Evolutionary conservation across 2,329 filamentous ascomycete genomes (phyloP).

Genomic region (Fusarium keratoplasticum): DNA sequence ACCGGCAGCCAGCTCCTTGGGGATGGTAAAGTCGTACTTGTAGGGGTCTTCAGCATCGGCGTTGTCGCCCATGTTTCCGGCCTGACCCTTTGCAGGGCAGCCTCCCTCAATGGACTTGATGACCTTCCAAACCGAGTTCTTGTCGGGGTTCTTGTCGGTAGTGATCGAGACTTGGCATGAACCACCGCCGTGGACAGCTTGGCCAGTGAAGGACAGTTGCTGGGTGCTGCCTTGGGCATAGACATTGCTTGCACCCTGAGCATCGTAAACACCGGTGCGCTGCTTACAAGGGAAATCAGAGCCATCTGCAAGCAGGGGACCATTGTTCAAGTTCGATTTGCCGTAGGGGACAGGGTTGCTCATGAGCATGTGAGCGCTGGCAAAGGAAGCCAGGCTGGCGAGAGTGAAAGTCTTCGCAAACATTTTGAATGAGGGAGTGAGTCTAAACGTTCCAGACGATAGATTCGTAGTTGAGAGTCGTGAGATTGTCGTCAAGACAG

Average conservation of each 20-base stretch:
- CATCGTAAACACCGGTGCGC: constrained; percentile 58
- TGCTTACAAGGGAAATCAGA: constrained; percentile 87
- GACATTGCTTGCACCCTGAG: constrained; percentile 62
- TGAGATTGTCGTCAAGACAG: constrained; percentile 45
- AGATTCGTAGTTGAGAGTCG: constrained; percentile 28
- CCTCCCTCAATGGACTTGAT: constrained; percentile 90
- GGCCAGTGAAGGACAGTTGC: constrained; percentile 73
- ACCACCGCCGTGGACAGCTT: constrained; percentile 88
- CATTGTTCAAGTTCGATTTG: constrained; percentile 60
- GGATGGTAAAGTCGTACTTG: constrained; percentile 78
- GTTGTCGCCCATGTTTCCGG: constrained; percentile 68
- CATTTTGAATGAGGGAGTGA: constrained; percentile 57
- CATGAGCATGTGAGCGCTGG: constrained; percentile 83
- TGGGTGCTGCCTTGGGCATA: constrained; percentile 61
- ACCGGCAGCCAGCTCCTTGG: constrained; percentile 76
- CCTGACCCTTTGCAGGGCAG: constrained; percentile 73
- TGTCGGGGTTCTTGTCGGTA: constrained; percentile 76
- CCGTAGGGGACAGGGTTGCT: constrained; percentile 73
- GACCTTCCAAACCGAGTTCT: constrained; percentile 82
- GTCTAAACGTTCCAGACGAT: constrained; percentile 50
- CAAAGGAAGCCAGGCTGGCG: constrained; percentile 68
- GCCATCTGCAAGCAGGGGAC: constrained; percentile 71
- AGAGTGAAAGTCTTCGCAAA: constrained; percentile 61
- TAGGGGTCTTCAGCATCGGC: constrained; percentile 59
- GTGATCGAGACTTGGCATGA: constrained; percentile 92